Evolutionary conservation across 495 filamentous ascomycete genomes (phyloP), one percentile per base, ranked within the genome.

Genomic region (Annulohypoxylon moriforme): DNA sequence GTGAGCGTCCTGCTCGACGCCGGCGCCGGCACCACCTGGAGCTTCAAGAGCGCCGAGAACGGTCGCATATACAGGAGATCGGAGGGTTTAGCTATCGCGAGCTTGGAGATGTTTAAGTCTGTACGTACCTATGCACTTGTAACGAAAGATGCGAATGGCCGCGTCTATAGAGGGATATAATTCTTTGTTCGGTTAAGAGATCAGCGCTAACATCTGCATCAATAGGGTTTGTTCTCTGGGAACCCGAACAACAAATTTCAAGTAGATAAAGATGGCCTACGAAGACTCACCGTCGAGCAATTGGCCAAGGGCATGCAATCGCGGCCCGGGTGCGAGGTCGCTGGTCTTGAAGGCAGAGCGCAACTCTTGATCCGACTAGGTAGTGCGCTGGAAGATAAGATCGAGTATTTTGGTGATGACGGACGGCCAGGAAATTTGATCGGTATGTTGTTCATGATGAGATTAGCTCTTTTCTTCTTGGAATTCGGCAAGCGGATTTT

Each of bases 21-120:
- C 3, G 94, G 94, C 3, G 93, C 94, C 0, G 94, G 94, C 24
- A 92, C 90, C 13, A 80, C 83, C 25, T 97, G 94, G 94, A 91
- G 89, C 40, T 99, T 97, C 81, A 94, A 91, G 81, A 94, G 93
- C 64, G 91, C 91, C 70, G 93, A 98, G 76, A 97, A 94, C 67
- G 94, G 94, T 31, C 92, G 89, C 65, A 75, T 91, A 13, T 98
- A 94, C 77, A 86, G 89, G 40, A 88, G 96, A 40, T 97, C 94
- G 60, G 96, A 99, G 78, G 96, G 96, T 22, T 83, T 99, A 69
- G 96, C 96, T 4, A 90, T 99, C 47, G 96, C 96, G 22, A 95
- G 92, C 78, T 81, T 99, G 76, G 96, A 98, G 75, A 99, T 99
- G 96, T 99, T 98, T 83, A 97, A 96, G 81, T 85, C 80, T 13